Percentiles rank a stretch among this genome's conserved stretches.
Conservation (phyloP, 176 grass and related monocot species). For the Oryza punctata region DNA sequence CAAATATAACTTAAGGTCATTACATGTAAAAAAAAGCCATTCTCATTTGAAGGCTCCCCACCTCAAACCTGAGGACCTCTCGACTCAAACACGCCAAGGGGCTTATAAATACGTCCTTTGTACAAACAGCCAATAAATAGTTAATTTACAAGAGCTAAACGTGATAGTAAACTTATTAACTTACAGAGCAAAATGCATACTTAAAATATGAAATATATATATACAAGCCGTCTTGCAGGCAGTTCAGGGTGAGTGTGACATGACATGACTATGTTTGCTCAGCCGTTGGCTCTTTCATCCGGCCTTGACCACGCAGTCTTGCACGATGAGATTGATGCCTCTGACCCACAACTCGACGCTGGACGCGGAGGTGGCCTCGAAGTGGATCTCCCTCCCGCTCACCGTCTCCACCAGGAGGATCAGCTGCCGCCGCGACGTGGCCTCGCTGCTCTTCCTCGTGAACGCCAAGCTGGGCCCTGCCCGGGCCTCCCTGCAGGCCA, state of each 20-base stretch:
- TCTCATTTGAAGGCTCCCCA: not conserved
- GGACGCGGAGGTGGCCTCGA: constrained; percentile 37
- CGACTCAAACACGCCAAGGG: not conserved
- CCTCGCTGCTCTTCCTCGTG: constrained; percentile 25
- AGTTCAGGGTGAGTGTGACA: too few species aligned
- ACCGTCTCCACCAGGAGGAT: constrained; percentile 57
- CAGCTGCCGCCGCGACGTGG: constrained; percentile 22
- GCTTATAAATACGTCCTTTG: constrained; percentile 1
- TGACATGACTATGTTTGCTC: not conserved
- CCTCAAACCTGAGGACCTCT: not conserved
- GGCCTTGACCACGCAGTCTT: constrained; percentile 27
- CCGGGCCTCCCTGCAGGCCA: constrained; percentile 57
- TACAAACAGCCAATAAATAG: constrained; percentile 3
- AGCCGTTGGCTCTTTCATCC: not conserved
- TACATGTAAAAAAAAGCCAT: not conserved
- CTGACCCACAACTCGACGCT: constrained; percentile 60
- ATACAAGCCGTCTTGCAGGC: too few species aligned
- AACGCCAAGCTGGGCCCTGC: constrained; percentile 49
- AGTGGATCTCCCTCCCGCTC: constrained; percentile 57
- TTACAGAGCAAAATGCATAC: not conserved
- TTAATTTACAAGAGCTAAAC: not conserved
- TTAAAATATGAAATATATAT: not conserved
- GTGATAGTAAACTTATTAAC: not conserved
- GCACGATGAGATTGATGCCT: constrained; percentile 59
- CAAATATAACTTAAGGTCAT: constrained; percentile 2